Conservation (phyloP, 78 protist species). For the Neovahlkampfia damariscottae region DNA sequence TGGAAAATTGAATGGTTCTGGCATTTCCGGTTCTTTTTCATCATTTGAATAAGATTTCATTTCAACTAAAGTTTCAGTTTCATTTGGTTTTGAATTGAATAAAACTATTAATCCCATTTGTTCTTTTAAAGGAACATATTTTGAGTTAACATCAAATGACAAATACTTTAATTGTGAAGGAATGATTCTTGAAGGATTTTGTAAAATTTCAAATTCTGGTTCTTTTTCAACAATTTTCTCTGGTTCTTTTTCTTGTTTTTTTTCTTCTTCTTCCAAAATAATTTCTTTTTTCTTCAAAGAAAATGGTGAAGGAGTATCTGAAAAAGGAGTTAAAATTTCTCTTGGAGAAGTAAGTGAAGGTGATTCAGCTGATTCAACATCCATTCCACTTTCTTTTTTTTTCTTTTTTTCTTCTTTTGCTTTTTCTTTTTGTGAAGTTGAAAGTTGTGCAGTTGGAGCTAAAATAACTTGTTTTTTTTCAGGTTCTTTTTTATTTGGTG, state of each 20-base stretch:
- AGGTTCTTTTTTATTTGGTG: slow-evolving; percentile 29
- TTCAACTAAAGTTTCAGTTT: not conserved
- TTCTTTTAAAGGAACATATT: slow-evolving; percentile 51
- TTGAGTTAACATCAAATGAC: slow-evolving; percentile 8
- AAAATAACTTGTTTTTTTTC: slow-evolving; percentile 35
- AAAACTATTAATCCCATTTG: not conserved
- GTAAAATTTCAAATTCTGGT: slow-evolving; percentile 23
- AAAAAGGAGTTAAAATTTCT: slow-evolving; percentile 30
- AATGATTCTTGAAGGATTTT: slow-evolving; percentile 75
- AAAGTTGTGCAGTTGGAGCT: slow-evolving; percentile 25
- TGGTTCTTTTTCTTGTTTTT: slow-evolving; percentile 9
- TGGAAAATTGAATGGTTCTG: not conserved
- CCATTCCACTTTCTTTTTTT: slow-evolving; percentile 20
- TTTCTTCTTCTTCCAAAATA: not conserved
- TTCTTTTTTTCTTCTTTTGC: slow-evolving; percentile 32
- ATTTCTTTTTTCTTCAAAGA: no score
- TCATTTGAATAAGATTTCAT: no score
- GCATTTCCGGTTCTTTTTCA: not conserved
- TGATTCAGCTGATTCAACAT: not conserved
- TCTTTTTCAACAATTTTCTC: slow-evolving; percentile 13
- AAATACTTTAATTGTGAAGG: slow-evolving; percentile 44
- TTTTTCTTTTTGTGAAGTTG: not conserved
- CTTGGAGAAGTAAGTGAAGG: slow-evolving; percentile 14
- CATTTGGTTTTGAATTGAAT: not conserved
- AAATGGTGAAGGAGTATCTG: not conserved